A percentile compares a stretch with the other conserved stretches of the same genome.
Evolutionary conservation across 441 rosid genomes (phyloP).

Genomic region (Populus hybrid): DNA sequence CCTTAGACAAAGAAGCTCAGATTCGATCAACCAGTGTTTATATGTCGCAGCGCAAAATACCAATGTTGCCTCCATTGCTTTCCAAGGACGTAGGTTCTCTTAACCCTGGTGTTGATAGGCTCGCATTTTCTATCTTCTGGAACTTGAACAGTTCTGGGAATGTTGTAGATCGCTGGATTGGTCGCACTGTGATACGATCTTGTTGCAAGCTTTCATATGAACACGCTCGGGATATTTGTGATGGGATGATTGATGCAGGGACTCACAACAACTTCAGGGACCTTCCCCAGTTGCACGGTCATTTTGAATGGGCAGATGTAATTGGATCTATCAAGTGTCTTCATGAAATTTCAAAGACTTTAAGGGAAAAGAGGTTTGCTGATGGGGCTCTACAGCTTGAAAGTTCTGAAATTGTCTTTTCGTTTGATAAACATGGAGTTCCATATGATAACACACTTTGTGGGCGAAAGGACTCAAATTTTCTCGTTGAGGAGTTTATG

Average conservation of each 20-base stretch:
- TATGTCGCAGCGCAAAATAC: slow-evolving; percentile 54
- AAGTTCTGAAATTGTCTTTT: slow-evolving; percentile 47
- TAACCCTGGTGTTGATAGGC: slow-evolving; percentile 81
- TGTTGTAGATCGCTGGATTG: slow-evolving; percentile 70
- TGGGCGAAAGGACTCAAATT: slow-evolving; percentile 50
- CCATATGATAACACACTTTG: slow-evolving; percentile 58
- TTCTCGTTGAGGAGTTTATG: slow-evolving; percentile 93
- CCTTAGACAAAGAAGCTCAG: slow-evolving; percentile 74
- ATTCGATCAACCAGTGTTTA: slow-evolving; percentile 77
- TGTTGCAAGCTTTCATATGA: slow-evolving; percentile 94
- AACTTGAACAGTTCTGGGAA: slow-evolving; percentile 54
- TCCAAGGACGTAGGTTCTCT: slow-evolving; percentile 79
- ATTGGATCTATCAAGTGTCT: slow-evolving; percentile 56
- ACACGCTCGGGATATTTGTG: slow-evolving; percentile 64
- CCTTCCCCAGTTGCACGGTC: slow-evolving; percentile 60
- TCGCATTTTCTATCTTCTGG: slow-evolving; percentile 87
- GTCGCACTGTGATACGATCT: slow-evolving; percentile 69
- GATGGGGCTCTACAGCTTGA: slow-evolving; percentile 76
- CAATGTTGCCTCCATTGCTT: slow-evolving; percentile 79
- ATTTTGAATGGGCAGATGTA: slow-evolving; percentile 64
- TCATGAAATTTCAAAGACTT: slow-evolving; percentile 50
- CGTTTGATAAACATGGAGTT: slow-evolving; percentile 69
- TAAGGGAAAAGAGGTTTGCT: slow-evolving; percentile 59
- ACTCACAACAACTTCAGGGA: slow-evolving; percentile 24
- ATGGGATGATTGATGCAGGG: slow-evolving; percentile 32